Conservation (phyloP, 257 asterid species). For the Solanum raphanifolium region DNA sequence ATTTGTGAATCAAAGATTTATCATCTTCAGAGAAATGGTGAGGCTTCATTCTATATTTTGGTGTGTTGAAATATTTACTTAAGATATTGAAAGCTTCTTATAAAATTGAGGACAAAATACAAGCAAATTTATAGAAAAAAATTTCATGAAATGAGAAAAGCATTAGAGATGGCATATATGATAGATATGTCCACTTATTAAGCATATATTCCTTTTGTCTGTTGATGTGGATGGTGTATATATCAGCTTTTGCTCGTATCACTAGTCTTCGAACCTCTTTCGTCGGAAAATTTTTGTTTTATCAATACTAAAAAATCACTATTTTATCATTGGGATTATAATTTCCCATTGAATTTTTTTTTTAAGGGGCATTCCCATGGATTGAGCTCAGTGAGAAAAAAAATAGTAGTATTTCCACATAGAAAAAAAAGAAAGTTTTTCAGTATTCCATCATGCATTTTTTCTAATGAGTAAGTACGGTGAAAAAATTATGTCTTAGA, state of each 20-base stretch:
- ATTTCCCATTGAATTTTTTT: no score
- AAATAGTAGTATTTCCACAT: neutral
- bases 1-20: conserved; percentile 8
- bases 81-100: neutral
- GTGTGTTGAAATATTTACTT: neutral
- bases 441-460: no score
- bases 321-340: no score
- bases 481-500: no score
- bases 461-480: neutral
- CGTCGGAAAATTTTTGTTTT: neutral
- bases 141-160: neutral
- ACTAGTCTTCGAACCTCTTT: neutral
- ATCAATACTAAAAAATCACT: neutral
- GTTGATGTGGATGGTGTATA: neutral
- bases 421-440: no score
- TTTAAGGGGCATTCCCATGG: no score
- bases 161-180: neutral
- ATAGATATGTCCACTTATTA: neutral
- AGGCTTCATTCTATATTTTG: conserved; percentile 22
- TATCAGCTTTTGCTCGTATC: neutral
- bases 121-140: conserved; percentile 9
- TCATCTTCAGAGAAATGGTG: conserved; percentile 19
- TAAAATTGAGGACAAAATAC: neutral
- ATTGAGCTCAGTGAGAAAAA: neutral
- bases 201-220: neutral